Conservation (phyloP, 441 rosid genomes). For the Kokia cookei region DNA sequence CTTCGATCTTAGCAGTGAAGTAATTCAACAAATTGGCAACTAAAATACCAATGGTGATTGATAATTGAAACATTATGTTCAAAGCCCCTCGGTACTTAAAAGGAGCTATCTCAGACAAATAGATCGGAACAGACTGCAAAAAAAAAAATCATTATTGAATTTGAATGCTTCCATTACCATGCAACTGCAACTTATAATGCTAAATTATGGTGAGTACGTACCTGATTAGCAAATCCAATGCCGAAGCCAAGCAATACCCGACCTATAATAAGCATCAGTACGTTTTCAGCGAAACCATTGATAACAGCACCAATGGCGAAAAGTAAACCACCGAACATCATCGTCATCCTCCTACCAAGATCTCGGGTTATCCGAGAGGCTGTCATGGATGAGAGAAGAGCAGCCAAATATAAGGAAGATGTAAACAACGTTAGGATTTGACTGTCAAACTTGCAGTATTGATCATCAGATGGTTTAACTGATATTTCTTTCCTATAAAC, state of each 20-base stretch:
- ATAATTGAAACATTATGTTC: constrained; percentile 73
- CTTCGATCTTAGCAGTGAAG: constrained; percentile 50
- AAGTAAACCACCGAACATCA: constrained; percentile 64
- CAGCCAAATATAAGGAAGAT: constrained; percentile 81
- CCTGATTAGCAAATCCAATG: constrained; percentile 93
- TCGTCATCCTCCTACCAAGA: constrained; percentile 54
- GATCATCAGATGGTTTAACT: constrained; percentile 27
- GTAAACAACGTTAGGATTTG: constrained; percentile 68
- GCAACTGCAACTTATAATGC: too few species aligned
- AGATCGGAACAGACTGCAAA: constrained; percentile 72
- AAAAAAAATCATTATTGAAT: neutral
- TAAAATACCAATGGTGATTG: constrained; percentile 64
- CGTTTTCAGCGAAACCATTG: constrained; percentile 49
- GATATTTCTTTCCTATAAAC: constrained; percentile 46
- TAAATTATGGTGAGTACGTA: neutral
- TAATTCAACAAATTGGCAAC: constrained; percentile 58
- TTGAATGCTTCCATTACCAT: too few species aligned
- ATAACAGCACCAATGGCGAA: constrained; percentile 64
- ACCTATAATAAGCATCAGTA: constrained; percentile 80
- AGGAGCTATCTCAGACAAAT: constrained; percentile 85
- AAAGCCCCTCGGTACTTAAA: constrained; percentile 67
- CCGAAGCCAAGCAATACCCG: constrained; percentile 80
- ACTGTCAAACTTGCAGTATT: constrained; percentile 75
- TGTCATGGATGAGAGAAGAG: constrained; percentile 44
- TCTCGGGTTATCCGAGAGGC: constrained; percentile 50